These are phyloP conservation scores for Beauveria bassiana DNA, from an alignment of 2,329 filamentous ascomycete species.

Conservation along the genomic window DNA sequence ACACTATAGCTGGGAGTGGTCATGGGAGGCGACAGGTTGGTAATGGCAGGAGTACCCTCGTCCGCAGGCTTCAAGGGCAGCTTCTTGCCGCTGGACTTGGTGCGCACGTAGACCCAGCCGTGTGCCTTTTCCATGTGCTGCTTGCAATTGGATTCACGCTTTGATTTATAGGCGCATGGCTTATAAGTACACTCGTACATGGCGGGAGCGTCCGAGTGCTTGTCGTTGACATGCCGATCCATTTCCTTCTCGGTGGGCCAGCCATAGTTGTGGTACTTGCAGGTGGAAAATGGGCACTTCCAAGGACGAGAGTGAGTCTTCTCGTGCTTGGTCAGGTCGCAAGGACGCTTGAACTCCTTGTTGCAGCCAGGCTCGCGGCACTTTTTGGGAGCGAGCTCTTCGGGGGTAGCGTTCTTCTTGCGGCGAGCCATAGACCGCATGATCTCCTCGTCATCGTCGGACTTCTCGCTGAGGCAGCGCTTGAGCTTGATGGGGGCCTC, in stretches of 20 bases:
- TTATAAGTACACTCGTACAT: conserved; percentile 78
- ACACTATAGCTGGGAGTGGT: conserved; percentile 42
- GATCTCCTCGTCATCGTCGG: conserved; percentile 73
- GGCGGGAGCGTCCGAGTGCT: conserved; percentile 72
- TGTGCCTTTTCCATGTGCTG: conserved; percentile 99
- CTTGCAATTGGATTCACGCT: conserved; percentile 94
- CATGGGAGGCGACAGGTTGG: conserved; percentile 55
- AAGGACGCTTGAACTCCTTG: conserved; percentile 94
- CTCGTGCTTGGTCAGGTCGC: conserved; percentile 94
- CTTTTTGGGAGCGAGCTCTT: conserved; percentile 72
- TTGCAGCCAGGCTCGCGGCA: conserved; percentile 70
- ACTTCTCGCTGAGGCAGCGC: conserved; percentile 59
- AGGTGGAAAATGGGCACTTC: conserved; percentile 77
- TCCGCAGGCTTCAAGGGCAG: conserved; percentile 35
- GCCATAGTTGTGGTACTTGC: conserved; percentile 84
- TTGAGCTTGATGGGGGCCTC: conserved; percentile 49
- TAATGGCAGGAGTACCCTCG: conserved; percentile 51
- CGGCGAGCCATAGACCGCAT: conserved; percentile 90
- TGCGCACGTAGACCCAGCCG: conserved; percentile 81
- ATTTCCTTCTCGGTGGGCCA: conserved; percentile 98
- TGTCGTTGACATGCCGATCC: conserved; percentile 93
- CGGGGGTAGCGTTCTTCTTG: conserved; percentile 84
- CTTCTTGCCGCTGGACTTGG: conserved; percentile 82
- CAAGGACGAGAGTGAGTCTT: conserved; percentile 95
- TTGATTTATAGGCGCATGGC: conserved; percentile 87